These are phyloP conservation scores for Trametes villosa DNA, from an alignment of 768 basidiomycete genomes.

Conservation along the genomic window DNA sequence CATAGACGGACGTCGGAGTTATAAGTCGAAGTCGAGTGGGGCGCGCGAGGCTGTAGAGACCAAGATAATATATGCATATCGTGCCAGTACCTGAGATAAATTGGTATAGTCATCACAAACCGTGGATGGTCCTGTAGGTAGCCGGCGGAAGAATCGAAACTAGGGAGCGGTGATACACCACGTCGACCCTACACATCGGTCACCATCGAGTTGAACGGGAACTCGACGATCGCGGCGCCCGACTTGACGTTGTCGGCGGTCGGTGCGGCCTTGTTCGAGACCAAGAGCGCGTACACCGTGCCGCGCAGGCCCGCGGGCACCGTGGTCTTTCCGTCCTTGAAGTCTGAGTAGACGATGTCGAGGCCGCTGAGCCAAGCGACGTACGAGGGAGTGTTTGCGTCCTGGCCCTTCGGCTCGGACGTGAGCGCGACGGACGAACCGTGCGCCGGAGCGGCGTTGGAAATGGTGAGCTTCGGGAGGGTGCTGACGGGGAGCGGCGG, in stretches of 20 bases:
- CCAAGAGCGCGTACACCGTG: constrained; percentile 51
- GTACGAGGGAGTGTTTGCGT: constrained; percentile 34
- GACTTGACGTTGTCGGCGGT: constrained; percentile 56
- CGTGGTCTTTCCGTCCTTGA: constrained; percentile 32
- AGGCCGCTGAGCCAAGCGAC: constrained; percentile 56
- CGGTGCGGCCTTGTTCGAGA: constrained; percentile 45
- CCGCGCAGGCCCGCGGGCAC: constrained; percentile 52
- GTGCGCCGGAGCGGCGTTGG: constrained; percentile 35
- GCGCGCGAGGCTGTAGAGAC: too few relatives aligned
- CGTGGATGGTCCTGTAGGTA: too few relatives aligned
- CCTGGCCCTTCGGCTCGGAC: neutral
- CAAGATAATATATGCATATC: too few relatives aligned
- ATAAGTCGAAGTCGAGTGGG: too few relatives aligned
- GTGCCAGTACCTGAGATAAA: too few relatives aligned
- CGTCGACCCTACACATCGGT: too few relatives aligned
- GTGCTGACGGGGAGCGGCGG: constrained; percentile 50
- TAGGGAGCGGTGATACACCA: too few relatives aligned
- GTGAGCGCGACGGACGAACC: constrained; percentile 33
- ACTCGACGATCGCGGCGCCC: constrained; percentile 49
- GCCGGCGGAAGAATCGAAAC: too few relatives aligned
- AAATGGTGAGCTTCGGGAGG: constrained; percentile 47
- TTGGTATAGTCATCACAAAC: too few relatives aligned
- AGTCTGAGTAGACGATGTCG: constrained; percentile 42
- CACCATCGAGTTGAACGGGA: constrained; percentile 12
- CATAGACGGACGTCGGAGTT: too few relatives aligned